Evolutionary conservation across 345 rosid genomes (phyloP).

Genomic region (Acer yangbiense): DNA sequence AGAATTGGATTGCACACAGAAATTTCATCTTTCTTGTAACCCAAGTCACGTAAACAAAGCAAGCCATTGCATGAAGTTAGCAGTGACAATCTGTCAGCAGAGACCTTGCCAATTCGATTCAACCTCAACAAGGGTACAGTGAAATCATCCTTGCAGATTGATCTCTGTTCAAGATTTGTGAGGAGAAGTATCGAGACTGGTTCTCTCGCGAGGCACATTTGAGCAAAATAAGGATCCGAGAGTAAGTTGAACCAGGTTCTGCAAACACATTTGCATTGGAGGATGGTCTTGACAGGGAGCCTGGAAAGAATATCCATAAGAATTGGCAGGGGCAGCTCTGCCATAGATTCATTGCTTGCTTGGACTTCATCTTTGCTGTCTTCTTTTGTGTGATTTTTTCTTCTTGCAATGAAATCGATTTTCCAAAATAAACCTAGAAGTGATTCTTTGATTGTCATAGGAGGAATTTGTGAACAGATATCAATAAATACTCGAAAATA

Average conservation of each 20-base stretch:
- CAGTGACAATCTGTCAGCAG: conserved; percentile 23
- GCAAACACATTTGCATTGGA: conserved; percentile 46
- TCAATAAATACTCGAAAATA: background rate
- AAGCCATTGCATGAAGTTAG: conserved; percentile 48
- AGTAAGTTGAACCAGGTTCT: conserved; percentile 40
- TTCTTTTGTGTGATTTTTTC: background rate
- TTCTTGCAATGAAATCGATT: background rate
- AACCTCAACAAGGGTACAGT: background rate
- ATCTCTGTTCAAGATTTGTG: background rate
- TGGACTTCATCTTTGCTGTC: background rate
- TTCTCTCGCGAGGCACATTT: conserved; percentile 32
- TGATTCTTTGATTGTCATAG: background rate
- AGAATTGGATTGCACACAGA: conserved; percentile 51
- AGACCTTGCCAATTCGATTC: background rate
- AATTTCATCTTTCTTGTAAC: conserved; percentile 27
- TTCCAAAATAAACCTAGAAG: background rate
- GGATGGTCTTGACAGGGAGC: conserved; percentile 21
- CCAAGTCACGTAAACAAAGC: conserved; percentile 37
- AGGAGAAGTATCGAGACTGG: background rate
- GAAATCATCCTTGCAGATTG: background rate
- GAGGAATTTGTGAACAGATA: background rate
- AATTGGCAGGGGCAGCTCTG: conserved; percentile 14
- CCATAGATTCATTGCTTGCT: background rate
- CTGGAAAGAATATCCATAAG: conserved; percentile 16
- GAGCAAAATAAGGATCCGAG: conserved; percentile 34